Conservation (phyloP, 2,329 filamentous ascomycete species). For the Lasiodiplodia sp. region DNA sequence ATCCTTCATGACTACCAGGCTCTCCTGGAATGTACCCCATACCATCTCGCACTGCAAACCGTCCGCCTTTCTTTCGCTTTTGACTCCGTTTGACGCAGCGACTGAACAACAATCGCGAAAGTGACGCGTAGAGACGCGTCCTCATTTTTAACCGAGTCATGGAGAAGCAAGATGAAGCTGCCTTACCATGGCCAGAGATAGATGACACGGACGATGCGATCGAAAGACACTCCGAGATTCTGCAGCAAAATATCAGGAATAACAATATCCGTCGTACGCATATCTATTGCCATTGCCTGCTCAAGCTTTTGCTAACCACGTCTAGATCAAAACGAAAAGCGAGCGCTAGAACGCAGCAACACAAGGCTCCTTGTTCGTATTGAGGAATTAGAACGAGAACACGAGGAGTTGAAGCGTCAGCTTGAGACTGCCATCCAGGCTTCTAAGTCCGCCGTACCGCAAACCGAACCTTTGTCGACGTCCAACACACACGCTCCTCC, state of each 20-base stretch:
- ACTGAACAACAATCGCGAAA: background rate
- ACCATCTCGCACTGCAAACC: background rate
- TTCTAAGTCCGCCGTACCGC: background rate
- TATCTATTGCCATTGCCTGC: background rate
- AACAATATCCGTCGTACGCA: constrained; percentile 8
- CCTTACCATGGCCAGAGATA: background rate
- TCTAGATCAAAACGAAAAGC: constrained; percentile 11
- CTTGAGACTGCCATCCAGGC: constrained; percentile 13
- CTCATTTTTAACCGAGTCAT: constrained; percentile 10
- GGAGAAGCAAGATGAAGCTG: constrained; percentile 9
- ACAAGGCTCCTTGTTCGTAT: constrained; percentile 12
- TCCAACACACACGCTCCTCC: background rate
- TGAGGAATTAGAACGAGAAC: constrained; percentile 30
- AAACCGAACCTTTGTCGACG: background rate
- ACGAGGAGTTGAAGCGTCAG: constrained; percentile 32
- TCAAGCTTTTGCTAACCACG: background rate
- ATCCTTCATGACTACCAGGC: background rate
- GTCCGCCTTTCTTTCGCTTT: background rate
- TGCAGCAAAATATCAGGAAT: constrained; percentile 6
- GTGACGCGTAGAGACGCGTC: constrained; percentile 12
- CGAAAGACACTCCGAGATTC: background rate
- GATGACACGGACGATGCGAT: background rate
- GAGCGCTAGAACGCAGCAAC: constrained; percentile 10
- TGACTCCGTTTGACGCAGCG: background rate
- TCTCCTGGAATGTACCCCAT: background rate